phyloP scores from a whole-genome alignment of 257 asterid genomes.

The Linaria vulgaris region DNA sequence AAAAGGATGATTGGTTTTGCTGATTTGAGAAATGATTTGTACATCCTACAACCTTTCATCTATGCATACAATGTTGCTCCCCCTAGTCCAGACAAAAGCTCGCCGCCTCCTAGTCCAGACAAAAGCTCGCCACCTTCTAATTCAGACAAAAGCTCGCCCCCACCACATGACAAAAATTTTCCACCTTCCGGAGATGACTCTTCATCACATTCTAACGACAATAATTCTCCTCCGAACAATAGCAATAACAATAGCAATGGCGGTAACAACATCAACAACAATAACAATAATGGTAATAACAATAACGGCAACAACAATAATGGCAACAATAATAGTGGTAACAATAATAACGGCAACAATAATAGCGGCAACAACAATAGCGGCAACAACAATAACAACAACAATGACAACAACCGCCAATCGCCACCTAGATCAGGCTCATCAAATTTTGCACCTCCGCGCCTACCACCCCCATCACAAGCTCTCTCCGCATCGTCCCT shows the following conservation, averaged over 20 bases:
- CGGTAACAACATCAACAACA: too few species aligned
- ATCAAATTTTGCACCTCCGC: constrained; percentile 21
- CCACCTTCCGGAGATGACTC: constrained; percentile 18
- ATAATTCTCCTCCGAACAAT: constrained; percentile 20
- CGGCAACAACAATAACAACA: too few species aligned
- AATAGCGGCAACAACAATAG: too few species aligned
- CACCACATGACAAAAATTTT: background rate
- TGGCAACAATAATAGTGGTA: background rate
- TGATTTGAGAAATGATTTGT: too few species aligned
- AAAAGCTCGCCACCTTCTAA: constrained; percentile 26
- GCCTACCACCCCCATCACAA: constrained; percentile 36
- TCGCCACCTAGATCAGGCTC: constrained; percentile 30
- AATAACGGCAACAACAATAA: background rate
- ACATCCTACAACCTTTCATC: too few species aligned
- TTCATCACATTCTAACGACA: background rate
- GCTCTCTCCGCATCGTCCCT: constrained; percentile 30
- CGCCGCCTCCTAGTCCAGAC: constrained; percentile 9
- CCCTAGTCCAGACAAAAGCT: background rate
- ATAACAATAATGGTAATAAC: background rate
- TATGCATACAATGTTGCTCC: too few species aligned
- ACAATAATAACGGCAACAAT: background rate
- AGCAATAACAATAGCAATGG: background rate
- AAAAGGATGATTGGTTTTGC: too few species aligned
- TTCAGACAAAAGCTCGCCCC: constrained; percentile 26
- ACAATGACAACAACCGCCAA: constrained; percentile 12